Base-by-base conservation (phyloP, 2,329 filamentous ascomycete species). In the Lachnellula arida region DNA sequence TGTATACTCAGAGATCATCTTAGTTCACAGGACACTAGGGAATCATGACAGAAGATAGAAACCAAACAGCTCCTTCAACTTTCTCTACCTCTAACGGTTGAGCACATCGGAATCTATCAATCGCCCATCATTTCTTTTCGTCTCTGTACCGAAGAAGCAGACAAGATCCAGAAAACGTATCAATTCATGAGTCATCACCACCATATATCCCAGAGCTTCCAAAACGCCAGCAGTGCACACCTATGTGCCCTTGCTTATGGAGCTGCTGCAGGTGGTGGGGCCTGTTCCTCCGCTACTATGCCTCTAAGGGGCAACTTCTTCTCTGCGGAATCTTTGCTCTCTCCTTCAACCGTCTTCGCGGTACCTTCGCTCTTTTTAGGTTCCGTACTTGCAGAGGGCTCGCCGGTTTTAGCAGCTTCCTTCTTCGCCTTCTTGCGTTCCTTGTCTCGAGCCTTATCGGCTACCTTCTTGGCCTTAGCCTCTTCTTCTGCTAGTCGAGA, bases 401-500 rank as follows among this genome's bases (percentile, higher is more conserved):
- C 53, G 53, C 49, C 35, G 42, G 8, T 56, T 49, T 58, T 42
- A 7, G 46, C 66, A 35, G 69, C 72, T 49, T 68, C 69, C 60
- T 75, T 75, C 65, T 72, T 75, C 15, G 73, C 72, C 64, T 75
- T 72, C 63, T 74, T 76, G 51, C 77, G 71, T 63, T 76, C 74
- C 66, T 75, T 74, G 19, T 73, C 72, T 58, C 68, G 69, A 56
- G 71, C 70, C 61, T 74, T 76, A 53, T 70, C 68, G 5, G 69
- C 69, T 39, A 62, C 62, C 60, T 70, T 69, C 60, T 69, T 69
- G 3, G 63, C 63, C 51, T 71, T 70, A 9, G 82, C 86, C 67
- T 87, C 87, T 63, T 88, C 85, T 66, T 88, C 87, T 67, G 86
- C 86, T 42, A 85, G 77, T 60, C 89, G 84, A 64, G 86, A 78